Conservation (phyloP, 1,284 basidiomycete species). For the Golubevia pallescens region DNA sequence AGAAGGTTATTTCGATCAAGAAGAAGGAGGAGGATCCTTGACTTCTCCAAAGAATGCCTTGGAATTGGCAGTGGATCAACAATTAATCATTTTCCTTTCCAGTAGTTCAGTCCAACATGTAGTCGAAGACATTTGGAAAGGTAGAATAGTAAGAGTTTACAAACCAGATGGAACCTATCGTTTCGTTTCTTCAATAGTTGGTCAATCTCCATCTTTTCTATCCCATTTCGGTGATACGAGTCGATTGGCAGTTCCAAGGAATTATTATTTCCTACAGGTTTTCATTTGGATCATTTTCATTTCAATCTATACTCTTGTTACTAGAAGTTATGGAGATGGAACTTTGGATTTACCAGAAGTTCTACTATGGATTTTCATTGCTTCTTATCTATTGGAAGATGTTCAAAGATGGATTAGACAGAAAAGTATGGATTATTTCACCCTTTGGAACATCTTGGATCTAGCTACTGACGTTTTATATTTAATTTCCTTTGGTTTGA, state of each 20-base stretch:
- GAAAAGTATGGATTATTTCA: conserved; percentile 25
- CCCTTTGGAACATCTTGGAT: conserved; percentile 47
- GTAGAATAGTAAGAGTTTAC: neutral
- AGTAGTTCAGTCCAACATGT: conserved; percentile 30
- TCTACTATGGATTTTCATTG: conserved; percentile 37
- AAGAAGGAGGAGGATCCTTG: too few species aligned
- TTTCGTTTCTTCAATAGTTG: neutral
- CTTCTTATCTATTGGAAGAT: conserved; percentile 45
- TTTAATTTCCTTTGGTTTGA: conserved; percentile 30
- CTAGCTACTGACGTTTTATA: conserved; percentile 34
- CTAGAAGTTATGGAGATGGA: conserved; percentile 20
- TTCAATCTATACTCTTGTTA: conserved; percentile 40
- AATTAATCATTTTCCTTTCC: conserved; percentile 28
- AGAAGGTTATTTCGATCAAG: too few species aligned
- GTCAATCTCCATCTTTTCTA: conserved; percentile 10
- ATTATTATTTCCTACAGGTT: conserved; percentile 39
- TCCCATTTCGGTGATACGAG: conserved; percentile 31
- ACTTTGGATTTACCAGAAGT: conserved; percentile 32
- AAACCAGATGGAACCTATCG: neutral
- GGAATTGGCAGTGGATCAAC: conserved; percentile 46
- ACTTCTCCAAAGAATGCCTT: conserved; percentile 13
- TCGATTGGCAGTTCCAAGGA: conserved; percentile 36
- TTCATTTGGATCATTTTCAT: conserved; percentile 42
- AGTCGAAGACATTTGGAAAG: conserved; percentile 41
- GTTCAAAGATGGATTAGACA: conserved; percentile 41